These are phyloP conservation scores for Saccharum spontaneum DNA, from an alignment of 176 grass and related monocot species.

Conservation along the genomic window DNA sequence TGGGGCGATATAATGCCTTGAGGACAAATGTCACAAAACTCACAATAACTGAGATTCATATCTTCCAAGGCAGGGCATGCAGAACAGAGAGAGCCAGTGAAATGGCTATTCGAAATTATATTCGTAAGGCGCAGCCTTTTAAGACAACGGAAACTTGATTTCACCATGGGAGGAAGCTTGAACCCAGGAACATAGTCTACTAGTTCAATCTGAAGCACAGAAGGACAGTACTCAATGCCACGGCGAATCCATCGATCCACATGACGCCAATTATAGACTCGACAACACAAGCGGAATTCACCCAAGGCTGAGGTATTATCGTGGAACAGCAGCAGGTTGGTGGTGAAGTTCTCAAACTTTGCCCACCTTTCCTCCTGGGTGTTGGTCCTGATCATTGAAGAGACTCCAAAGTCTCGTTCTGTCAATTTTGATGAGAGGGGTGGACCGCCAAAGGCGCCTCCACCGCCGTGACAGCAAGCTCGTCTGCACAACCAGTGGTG, in stretches of 20 bases:
- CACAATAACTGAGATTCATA: not conserved
- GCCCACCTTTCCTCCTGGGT: not conserved
- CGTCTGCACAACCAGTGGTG: conserved; percentile 2
- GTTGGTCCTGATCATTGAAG: fast-evolving
- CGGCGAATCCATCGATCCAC: conserved; percentile 33
- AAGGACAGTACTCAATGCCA: conserved; percentile 24
- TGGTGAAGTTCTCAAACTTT: not conserved
- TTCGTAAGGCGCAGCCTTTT: not conserved
- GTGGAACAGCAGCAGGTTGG: conserved; percentile 28
- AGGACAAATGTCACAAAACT: not conserved
- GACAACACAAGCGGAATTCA: not conserved
- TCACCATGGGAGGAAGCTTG: not conserved
- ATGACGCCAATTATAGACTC: not conserved
- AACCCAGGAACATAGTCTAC: fast-evolving
- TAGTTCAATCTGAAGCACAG: not conserved
- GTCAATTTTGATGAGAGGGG: not conserved
- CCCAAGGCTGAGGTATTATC: not conserved
- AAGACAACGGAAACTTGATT: conserved; percentile 13
- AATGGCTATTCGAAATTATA: not conserved
- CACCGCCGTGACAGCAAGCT: not conserved
- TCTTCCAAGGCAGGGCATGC: conserved; percentile 9
- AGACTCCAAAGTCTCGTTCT: not conserved
- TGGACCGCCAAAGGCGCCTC: conserved; percentile 2
- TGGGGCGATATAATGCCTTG: not conserved
- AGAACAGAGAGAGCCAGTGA: not conserved